Percentiles rank a stretch among this genome's conserved stretches.
Conservation (phyloP, 768 basidiomycete genomes). For the Leucosporidium yakuticum region DNA sequence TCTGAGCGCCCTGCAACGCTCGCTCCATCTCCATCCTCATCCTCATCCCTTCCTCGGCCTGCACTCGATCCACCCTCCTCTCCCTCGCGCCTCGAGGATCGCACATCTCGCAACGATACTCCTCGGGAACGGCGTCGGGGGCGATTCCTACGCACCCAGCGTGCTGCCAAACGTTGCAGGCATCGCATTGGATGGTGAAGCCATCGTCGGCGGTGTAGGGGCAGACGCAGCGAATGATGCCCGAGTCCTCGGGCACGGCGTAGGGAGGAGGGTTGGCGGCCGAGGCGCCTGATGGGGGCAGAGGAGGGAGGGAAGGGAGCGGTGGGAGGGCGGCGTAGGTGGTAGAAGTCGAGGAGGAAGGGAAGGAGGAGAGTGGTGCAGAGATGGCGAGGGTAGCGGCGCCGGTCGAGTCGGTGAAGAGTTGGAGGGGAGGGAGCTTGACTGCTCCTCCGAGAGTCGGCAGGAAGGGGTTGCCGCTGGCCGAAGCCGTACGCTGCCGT, state of each 20-base stretch:
- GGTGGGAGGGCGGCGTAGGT: not conserved
- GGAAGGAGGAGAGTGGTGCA: not conserved
- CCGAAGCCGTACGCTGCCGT: too few relatives aligned
- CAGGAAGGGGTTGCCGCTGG: too few relatives aligned
- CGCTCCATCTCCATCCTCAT: conserved; percentile 34
- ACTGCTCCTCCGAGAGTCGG: too few relatives aligned
- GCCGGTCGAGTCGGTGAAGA: conserved; percentile 1
- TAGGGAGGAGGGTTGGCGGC: conserved; percentile 6
- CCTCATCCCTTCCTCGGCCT: conserved; percentile 49
- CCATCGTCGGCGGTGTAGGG: conserved; percentile 69
- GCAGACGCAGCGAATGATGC: conserved; percentile 60
- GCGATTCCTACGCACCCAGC: conserved; percentile 56
- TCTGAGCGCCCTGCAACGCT: not conserved
- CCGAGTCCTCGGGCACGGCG: conserved; percentile 31
- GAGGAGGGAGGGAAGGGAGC: not conserved
- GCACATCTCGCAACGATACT: conserved; percentile 71
- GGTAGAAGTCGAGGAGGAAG: not conserved
- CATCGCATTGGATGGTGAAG: conserved; percentile 77
- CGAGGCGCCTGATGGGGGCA: not conserved
- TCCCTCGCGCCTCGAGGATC: conserved; percentile 42
- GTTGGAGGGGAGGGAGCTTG: not conserved
- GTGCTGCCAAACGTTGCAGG: conserved; percentile 77
- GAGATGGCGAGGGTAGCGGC: not conserved
- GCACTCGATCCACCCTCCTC: conserved; percentile 50
- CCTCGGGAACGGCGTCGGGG: conserved; percentile 55